These are phyloP conservation scores for Zalaria sp. DNA, from an alignment of 2,329 filamentous ascomycete species.

Conservation along the genomic window DNA sequence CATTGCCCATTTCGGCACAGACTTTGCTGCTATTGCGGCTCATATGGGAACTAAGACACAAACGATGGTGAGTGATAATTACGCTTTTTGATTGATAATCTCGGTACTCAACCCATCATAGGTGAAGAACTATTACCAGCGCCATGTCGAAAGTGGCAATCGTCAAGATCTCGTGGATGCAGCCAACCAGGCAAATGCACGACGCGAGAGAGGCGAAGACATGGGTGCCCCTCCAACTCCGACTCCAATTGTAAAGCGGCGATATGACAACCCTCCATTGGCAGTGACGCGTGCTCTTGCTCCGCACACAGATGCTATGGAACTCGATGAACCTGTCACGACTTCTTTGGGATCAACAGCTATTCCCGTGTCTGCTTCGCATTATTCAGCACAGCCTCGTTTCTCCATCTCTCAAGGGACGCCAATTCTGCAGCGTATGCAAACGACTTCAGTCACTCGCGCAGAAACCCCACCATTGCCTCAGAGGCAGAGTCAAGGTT, in stretches of 20 bases:
- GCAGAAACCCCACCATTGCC: slow-evolving; percentile 9
- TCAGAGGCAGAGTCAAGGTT: neutral
- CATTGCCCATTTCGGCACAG: slow-evolving; percentile 61
- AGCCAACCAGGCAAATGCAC: slow-evolving; percentile 27
- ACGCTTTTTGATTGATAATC: neutral
- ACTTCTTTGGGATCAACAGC: slow-evolving; percentile 3
- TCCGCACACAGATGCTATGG: slow-evolving; percentile 25
- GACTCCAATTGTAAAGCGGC: slow-evolving; percentile 31
- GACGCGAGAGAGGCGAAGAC: slow-evolving; percentile 29
- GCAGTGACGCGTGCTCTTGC: slow-evolving; percentile 27
- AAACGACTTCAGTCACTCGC: slow-evolving; percentile 11
- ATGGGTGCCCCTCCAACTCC: slow-evolving; percentile 34
- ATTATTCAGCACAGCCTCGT: slow-evolving; percentile 13
- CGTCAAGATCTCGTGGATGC: slow-evolving; percentile 24
- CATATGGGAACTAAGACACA: slow-evolving; percentile 76
- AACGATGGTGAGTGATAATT: slow-evolving; percentile 54
- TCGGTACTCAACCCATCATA: slow-evolving; percentile 7
- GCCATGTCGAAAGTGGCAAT: slow-evolving; percentile 28
- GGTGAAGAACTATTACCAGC: slow-evolving; percentile 35
- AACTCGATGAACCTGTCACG: slow-evolving; percentile 23
- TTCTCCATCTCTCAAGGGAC: slow-evolving; percentile 16
- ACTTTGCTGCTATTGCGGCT: slow-evolving; percentile 60
- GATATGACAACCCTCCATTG: slow-evolving; percentile 27
- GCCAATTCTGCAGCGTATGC: slow-evolving; percentile 13
- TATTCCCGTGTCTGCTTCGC: slow-evolving; percentile 1